Base-by-base conservation (phyloP, 108 stramenopile genomes). In the Thalassiosira profunda region DNA sequence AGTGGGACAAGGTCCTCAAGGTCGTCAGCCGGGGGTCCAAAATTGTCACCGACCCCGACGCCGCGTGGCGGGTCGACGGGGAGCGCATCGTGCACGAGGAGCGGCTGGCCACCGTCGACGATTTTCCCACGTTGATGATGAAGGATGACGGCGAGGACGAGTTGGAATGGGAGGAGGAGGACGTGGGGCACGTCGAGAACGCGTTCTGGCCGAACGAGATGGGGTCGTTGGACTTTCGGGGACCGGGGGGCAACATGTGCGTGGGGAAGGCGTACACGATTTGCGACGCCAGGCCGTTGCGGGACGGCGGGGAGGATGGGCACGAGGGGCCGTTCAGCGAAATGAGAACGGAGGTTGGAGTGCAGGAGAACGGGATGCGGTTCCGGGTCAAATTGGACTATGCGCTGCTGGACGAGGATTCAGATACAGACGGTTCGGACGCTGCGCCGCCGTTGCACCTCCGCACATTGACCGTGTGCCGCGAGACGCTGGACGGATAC, bases 301-400 rank as follows among this genome's bases (percentile, higher is more conserved):
- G 17, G 5, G 9, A 42, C 14, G 31, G 15, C 2, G 36, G n/a
- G 0, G 58, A 65, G 0, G 42, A 48, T 3, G 51, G 58, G 10
- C 70, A 83, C 38, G 83, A 84, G 42, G 95, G 95, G 28, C 95
- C 95, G 3, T 93, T 87, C 63, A 28, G 69, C 17, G 86, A 87
- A 62, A 82, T 92, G 68, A 63, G 86, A 0, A 66, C 88, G 29
- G 95, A 96, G 66, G 34, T 96, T 42, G 95, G 95, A 30, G 57
- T 96, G 18, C 56, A 59, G 20, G 76, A 71, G 14, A 77, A 84
- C 54, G 79, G 69, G 11, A 72, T 93, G 69, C 76, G 95, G 46
- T 88, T 90, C 58, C 84, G 92, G 25, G 49, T 93, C 66, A 96
- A 96, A 61, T 40, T 91, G 37, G 92, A 92, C 51, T 96, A 96